phyloP scores from a whole-genome alignment of 352 stramenopile species.

The Globisporangium ultimum region DNA sequence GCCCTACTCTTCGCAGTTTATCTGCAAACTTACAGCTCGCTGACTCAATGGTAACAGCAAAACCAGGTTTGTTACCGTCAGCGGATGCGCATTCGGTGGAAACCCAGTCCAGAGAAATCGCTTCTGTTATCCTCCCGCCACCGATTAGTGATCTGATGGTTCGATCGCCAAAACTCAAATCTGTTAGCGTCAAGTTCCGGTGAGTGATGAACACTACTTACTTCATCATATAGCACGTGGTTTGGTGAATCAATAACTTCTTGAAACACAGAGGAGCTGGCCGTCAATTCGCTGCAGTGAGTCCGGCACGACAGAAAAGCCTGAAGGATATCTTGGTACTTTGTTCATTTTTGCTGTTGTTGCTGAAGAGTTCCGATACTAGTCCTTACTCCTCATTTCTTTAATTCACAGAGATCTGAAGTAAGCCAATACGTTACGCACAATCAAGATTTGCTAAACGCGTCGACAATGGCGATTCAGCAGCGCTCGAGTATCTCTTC shows the following conservation, averaged over 20 bases:
- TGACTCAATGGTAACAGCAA: slow-evolving; percentile 13
- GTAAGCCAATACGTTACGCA: slow-evolving; percentile 32
- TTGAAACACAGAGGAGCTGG: slow-evolving; percentile 33
- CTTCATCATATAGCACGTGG: not conserved
- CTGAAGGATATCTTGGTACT: slow-evolving; percentile 44
- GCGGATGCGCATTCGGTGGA: slow-evolving; percentile 8
- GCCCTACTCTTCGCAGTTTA: not conserved
- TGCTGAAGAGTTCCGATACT: not conserved
- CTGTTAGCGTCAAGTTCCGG: slow-evolving; percentile 43
- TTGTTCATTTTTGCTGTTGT: not conserved
- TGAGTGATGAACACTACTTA: slow-evolving; percentile 9
- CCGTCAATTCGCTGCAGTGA: slow-evolving; percentile 53
- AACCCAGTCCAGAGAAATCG: slow-evolving; percentile 6
- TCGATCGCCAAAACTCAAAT: slow-evolving; percentile 45
- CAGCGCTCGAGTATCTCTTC: slow-evolving; percentile 27
- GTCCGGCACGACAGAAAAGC: slow-evolving; percentile 10
- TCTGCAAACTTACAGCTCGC: slow-evolving; percentile 4
- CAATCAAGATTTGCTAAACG: slow-evolving; percentile 51
- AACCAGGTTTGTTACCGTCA: slow-evolving; percentile 23
- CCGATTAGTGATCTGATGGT: slow-evolving; percentile 33
- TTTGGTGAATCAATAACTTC: not conserved
- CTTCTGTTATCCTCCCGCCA: slow-evolving; percentile 32
- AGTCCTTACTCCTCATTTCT: not conserved
- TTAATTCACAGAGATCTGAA: slow-evolving; percentile 25
- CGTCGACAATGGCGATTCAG: slow-evolving; percentile 50